Base-by-base conservation (phyloP, 208 protist species). In the Trypanosoma vivax region DNA sequence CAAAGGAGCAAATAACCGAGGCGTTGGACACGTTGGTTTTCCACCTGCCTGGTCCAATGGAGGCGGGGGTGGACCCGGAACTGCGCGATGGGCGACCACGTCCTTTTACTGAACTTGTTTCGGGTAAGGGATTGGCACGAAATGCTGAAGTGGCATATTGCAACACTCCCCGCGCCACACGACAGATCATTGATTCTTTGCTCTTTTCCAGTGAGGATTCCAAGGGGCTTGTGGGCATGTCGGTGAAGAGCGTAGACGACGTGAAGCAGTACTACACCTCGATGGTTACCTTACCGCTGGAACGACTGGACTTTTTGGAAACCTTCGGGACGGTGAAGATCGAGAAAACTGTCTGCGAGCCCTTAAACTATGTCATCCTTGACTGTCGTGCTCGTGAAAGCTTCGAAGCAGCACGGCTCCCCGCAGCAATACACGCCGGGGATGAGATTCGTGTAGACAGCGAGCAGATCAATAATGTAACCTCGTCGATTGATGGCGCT, bases 321-420 rank as follows among this genome's bases (percentile, higher is more conserved):
- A 76, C 77, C 24, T 95, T 95, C 41, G 40, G 76, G 2, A 16
- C 39, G 3, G 19, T 48, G 10, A 14, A 30, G 0, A 5, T 30
- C 19, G 16, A 39, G 34, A 18, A 43, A 13, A 16, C 1, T 13
- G 54, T 40, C 2, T n/a, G 28, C 3, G n/a, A 31, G 1, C 9
- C 66, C 21, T 51, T 86, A 3, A 70, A 82, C 57, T 95, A 90
- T 61, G 63, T 93, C 47, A 63, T 96, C 3, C 57, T 90, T n/a
- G 88, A 96, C 65, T 95, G 85, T 65, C 77, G 91, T 31, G 77
- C 85, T 0, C 29, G 56, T 10, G 69, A 75, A 19, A 92, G 81
- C 65, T 96, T 76, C 57, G 61, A 91, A 21, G 92, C 81, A 55
- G 82, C 84, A 11, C 65, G 75, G n/a, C 73, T 96, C 23, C 79